Base-by-base conservation (phyloP, 352 stramenopile species). In the Pythium utonaiense region DNA sequence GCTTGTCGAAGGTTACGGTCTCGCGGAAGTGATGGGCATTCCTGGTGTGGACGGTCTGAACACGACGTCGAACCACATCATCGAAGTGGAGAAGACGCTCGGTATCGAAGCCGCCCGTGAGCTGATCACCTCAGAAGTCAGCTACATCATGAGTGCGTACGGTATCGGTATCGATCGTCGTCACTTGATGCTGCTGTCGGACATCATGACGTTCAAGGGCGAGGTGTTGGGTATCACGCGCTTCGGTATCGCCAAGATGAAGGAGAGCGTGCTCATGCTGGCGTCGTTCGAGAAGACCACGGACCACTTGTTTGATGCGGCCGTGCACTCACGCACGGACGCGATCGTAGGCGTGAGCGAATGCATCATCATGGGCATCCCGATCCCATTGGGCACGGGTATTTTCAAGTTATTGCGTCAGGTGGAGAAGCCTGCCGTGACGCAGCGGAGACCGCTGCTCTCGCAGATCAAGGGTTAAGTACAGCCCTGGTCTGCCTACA, bases 291-390 rank as follows among this genome's bases (percentile, higher is more conserved):
- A 99, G 83, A 99, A 99, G 80, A 99, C 97, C 9, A 98, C 97
- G 0, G 97, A 99, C 72, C 97, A 99, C 73, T 80, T 99, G 19
- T 99, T 99, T 66, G 97, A 99, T 70, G 98, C 98, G n/a, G 96
- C 97, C 12, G 93, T 99, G 17, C 97, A 99, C 77, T 97, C 89
- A 28, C 86, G 96, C 58, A 97, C 89, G 53, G 98, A 99, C 69
- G 88, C 93, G 19, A 99, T 99, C 72, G 96, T 99, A 25, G 98
- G 98, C 34, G 97, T 99, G 51, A 98, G 93, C 45, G 93, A 99
- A 78, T 99, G 97, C 64, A 99, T 99, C 71, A 99, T 99, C 74
- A 99, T 99, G 97, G 98, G 98, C n/a, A 98, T 98, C 48, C 97
- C 97, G 36, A 98, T 99, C 62, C 96, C 94, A 8, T 62, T 99